Percentiles rank a stretch among this genome's conserved stretches.
Evolutionary conservation across 257 asterid genomes (phyloP).

Genomic region (Lithospermum erythrorhizon): DNA sequence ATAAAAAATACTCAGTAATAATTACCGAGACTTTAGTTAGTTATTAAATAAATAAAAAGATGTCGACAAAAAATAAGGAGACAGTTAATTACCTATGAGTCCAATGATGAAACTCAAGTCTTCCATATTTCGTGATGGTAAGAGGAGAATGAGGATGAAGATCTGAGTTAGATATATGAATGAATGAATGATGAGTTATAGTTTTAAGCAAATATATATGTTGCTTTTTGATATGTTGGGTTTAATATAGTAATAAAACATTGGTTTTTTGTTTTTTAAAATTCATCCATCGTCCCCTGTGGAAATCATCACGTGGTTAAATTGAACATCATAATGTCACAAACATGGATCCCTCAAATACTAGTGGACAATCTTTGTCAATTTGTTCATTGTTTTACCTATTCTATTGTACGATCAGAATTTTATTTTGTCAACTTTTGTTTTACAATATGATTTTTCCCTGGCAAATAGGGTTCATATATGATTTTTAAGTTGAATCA

Average conservation of each 20-base stretch:
- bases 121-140: conserved; percentile 7
- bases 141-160: background rate
- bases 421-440: too few relatives aligned
- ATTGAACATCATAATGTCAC: background rate
- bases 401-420: too few relatives aligned
- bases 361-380: background rate
- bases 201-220: background rate
- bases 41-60: too few relatives aligned
- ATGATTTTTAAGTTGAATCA: too few relatives aligned
- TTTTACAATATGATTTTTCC: too few relatives aligned
- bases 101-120: conserved; percentile 14
- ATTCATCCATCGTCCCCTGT: too few relatives aligned
- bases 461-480: too few relatives aligned
- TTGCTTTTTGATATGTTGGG: background rate
- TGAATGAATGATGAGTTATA: background rate
- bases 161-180: background rate
- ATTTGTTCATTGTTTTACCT: background rate
- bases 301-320: background rate
- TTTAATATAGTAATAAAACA: too few relatives aligned
- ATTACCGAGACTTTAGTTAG: too few relatives aligned
- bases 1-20: too few relatives aligned
- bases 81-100: conserved; percentile 6
- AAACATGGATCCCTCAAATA: background rate
- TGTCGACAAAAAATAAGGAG: background rate
- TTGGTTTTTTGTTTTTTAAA: too few relatives aligned